A percentile compares a stretch with the other conserved stretches of the same genome.
phyloP scores from a whole-genome alignment of 331 rosid species.

The Malus hybrid region DNA sequence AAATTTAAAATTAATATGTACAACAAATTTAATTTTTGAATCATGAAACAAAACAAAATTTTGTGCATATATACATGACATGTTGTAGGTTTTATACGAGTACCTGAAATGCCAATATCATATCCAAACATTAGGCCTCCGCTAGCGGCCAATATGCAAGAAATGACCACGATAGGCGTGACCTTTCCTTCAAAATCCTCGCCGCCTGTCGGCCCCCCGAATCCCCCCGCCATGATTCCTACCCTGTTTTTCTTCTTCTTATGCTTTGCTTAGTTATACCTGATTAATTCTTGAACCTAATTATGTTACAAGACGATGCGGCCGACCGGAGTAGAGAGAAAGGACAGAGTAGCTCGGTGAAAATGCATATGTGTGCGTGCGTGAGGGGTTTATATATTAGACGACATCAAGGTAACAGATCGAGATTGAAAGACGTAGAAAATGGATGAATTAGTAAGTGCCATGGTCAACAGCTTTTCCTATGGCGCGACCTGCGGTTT shows the following conservation, averaged over 20 bases:
- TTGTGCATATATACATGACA: background rate
- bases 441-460: background rate
- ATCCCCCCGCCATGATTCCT: constrained; percentile 2
- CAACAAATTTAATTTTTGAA: too few species aligned
- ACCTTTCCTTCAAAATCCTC: constrained; percentile 17
- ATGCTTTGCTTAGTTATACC: background rate
- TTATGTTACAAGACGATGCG: background rate
- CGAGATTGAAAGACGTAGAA: background rate
- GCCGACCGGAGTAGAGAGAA: background rate
- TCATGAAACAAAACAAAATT: background rate
- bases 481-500: background rate
- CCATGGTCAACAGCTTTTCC: background rate
- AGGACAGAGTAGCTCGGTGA: background rate
- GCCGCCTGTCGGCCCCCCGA: background rate
- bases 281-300: background rate
- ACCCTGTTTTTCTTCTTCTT: background rate
- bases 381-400: background rate
- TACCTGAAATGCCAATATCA: constrained; percentile 30
- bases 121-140: constrained; percentile 7
- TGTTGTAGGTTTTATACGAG: background rate
- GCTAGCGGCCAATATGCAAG: constrained; percentile 18
- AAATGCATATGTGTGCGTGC: background rate
- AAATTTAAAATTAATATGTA: background rate
- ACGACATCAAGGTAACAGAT: background rate
- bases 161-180: constrained; percentile 16